Evolutionary conservation across 441 rosid species (phyloP).

Genomic region (Arabidopsis lyrata): DNA sequence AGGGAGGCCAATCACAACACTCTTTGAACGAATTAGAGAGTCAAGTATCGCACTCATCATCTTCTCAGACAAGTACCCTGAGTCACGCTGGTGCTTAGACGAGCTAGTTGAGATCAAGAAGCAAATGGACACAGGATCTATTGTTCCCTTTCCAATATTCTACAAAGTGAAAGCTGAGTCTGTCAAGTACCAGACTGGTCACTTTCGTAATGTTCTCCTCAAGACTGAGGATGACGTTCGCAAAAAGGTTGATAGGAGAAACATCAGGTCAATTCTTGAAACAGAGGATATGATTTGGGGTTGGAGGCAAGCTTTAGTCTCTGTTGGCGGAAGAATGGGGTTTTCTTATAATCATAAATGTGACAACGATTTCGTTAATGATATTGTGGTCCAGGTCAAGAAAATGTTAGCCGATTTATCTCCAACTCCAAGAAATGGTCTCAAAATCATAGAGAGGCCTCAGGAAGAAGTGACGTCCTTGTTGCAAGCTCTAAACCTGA

Average conservation of each 20-base stretch:
- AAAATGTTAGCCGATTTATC: not conserved
- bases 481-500: conserved; percentile 20
- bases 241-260: not conserved
- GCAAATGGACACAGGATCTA: not conserved
- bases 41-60: conserved; percentile 30
- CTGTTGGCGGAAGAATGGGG: conserved; percentile 12
- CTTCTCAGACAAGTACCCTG: conserved; percentile 16
- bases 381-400: conserved; percentile 11
- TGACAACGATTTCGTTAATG: not conserved
- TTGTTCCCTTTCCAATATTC: conserved; percentile 24
- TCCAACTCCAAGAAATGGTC: not conserved
- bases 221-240: not conserved
- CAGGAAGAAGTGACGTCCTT: not conserved
- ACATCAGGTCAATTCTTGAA: not conserved
- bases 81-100: conserved; percentile 32
- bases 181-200: conserved; percentile 2
- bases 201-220: not conserved
- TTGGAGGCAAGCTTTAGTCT: conserved; percentile 33
- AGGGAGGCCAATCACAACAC: not conserved
- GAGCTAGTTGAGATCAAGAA: conserved; percentile 39
- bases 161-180: conserved; percentile 3
- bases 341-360: not conserved
- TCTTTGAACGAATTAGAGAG: conserved; percentile 30
- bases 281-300: conserved; percentile 22
- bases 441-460: not conserved